Conservation (phyloP, 371 early-diverging fungal species). For the Apophysomyces ossiformis region DNA sequence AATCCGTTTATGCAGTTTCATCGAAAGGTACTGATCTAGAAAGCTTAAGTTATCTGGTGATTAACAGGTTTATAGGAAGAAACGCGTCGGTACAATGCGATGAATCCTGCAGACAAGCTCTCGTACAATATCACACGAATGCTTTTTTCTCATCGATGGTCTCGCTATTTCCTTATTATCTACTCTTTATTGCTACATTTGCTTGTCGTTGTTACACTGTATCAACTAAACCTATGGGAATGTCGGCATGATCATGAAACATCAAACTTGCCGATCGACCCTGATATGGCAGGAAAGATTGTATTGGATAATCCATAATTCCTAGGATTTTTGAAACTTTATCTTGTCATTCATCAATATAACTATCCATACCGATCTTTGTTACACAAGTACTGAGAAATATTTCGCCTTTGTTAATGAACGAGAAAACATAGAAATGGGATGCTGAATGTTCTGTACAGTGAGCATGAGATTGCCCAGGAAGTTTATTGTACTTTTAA, state of each 20-base stretch:
- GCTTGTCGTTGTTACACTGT: slow-evolving; percentile 76
- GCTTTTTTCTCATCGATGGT: slow-evolving; percentile 76
- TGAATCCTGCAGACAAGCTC: slow-evolving; percentile 80
- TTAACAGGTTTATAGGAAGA: slow-evolving; percentile 56
- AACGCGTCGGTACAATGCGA: slow-evolving; percentile 67
- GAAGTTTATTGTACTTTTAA: too few relatives aligned
- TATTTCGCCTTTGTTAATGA: too few relatives aligned
- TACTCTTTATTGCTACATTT: slow-evolving; percentile 79
- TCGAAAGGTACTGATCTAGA: slow-evolving; percentile 48
- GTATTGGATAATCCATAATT: background rate
- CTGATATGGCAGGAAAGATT: slow-evolving; percentile 22
- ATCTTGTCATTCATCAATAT: too few relatives aligned
- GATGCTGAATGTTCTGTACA: too few relatives aligned
- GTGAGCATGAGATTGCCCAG: too few relatives aligned
- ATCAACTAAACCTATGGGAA: slow-evolving; percentile 71
- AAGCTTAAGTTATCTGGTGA: too few relatives aligned
- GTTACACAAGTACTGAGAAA: too few relatives aligned
- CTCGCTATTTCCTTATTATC: slow-evolving; percentile 70
- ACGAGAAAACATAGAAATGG: too few relatives aligned
- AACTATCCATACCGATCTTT: too few relatives aligned
- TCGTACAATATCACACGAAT: slow-evolving; percentile 68
- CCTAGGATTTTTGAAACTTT: too few relatives aligned
- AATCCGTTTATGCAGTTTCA: slow-evolving; percentile 91
- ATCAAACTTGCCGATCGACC: slow-evolving; percentile 38
- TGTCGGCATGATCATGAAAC: slow-evolving; percentile 70